Percentiles rank a stretch among this genome's conserved stretches.
phyloP scores from a whole-genome alignment of 2,329 filamentous ascomycete genomes.

The Stachybotrys chlorohalonatus region DNA sequence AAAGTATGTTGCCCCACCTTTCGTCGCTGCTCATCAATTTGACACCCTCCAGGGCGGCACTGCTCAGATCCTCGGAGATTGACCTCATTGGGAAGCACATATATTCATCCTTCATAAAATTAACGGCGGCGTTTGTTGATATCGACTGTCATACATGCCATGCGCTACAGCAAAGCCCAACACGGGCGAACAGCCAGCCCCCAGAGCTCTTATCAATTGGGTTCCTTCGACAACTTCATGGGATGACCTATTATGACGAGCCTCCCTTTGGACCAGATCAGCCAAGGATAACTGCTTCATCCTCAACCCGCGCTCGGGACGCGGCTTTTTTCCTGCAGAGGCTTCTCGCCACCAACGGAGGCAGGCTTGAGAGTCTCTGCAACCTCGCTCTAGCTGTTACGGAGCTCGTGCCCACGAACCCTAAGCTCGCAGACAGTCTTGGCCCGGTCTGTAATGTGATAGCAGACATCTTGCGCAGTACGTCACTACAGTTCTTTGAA shows the following conservation, averaged over 20 bases:
- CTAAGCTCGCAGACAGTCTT: constrained; percentile 37
- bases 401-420: constrained; percentile 31
- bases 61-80: constrained; percentile 14
- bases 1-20: constrained; percentile 25
- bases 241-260: not conserved
- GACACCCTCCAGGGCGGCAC: constrained; percentile 12
- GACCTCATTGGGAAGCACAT: constrained; percentile 22
- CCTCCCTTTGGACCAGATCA: constrained; percentile 2
- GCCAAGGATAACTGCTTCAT: constrained; percentile 3
- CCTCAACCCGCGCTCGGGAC: constrained; percentile 9
- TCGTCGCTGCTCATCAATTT: constrained; percentile 2
- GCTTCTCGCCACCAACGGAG: constrained; percentile 32
- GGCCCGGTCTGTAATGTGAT: constrained; percentile 25
- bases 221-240: not conserved
- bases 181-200: not conserved
- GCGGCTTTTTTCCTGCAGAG: constrained; percentile 28
- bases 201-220: not conserved
- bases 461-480: constrained; percentile 15
- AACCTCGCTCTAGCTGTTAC: constrained; percentile 32
- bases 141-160: constrained; percentile 29
- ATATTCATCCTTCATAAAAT: constrained; percentile 32
- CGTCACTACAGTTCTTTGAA: not conserved
- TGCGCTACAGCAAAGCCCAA: constrained; percentile 5
- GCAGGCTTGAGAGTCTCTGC: constrained; percentile 32
- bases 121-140: constrained; percentile 42